These are phyloP conservation scores for Crepidotus variabilis DNA, from an alignment of 768 basidiomycete species.

Conservation along the genomic window DNA sequence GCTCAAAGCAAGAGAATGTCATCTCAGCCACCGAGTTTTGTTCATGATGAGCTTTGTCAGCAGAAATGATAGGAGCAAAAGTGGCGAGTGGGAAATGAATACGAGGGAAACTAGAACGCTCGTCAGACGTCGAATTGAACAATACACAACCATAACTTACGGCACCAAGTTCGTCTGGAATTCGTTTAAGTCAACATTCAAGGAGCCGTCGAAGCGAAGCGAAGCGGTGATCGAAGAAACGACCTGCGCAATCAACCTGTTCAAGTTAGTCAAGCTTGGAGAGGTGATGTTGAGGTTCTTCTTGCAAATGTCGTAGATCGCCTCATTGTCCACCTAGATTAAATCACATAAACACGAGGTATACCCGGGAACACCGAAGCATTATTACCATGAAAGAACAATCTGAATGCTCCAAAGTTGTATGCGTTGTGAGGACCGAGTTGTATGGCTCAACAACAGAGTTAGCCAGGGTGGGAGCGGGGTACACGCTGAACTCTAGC, in stretches of 20 bases:
- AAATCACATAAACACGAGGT: not conserved
- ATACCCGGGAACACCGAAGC: not conserved
- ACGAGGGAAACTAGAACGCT: conserved; percentile 74
- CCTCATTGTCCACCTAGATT: conserved; percentile 91
- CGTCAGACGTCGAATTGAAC: conserved; percentile 2
- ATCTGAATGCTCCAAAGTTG: conserved; percentile 99
- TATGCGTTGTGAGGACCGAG: conserved; percentile 96
- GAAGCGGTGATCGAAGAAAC: conserved; percentile 98
- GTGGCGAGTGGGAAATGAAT: conserved; percentile 98
- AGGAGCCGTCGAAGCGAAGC: conserved; percentile 92
- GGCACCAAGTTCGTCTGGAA: conserved; percentile 99
- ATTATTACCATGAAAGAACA: conserved; percentile 94
- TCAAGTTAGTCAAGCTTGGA: conserved; percentile 92
- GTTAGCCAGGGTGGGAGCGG: conserved; percentile 89
- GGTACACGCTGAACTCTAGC: conserved; percentile 97
- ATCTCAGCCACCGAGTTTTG: conserved; percentile 97
- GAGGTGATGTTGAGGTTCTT: conserved; percentile 80
- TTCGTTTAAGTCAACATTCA: conserved; percentile 97
- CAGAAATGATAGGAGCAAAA: conserved; percentile 92
- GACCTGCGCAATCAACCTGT: conserved; percentile 96
- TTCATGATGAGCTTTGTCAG: conserved; percentile 93
- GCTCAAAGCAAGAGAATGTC: conserved; percentile 98
- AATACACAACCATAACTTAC: conserved; percentile 41
- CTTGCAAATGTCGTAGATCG: conserved; percentile 99
- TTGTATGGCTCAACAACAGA: conserved; percentile 99